Percentiles rank a stretch among this genome's conserved stretches.
phyloP scores from a whole-genome alignment of 768 basidiomycete species.

The Agaricus blazei region DNA sequence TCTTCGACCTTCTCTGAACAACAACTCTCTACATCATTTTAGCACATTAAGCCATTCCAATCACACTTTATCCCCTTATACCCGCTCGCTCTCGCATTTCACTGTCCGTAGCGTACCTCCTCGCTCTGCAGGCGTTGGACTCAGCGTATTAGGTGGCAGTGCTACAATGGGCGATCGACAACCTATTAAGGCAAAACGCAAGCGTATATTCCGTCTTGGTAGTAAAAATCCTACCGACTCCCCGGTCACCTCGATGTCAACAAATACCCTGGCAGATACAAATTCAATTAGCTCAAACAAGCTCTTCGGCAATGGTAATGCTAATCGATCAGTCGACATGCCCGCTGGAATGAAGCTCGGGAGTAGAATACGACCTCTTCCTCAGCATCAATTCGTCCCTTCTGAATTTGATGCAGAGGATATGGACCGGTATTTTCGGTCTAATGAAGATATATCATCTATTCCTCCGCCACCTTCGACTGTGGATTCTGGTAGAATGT shows the following conservation, averaged over 20 bases:
- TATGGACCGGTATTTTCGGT: slow-evolving; percentile 71
- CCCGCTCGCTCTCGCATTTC: slow-evolving; percentile 84
- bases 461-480: not conserved
- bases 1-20: slow-evolving; percentile 59
- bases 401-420: slow-evolving; percentile 61
- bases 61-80: slow-evolving; percentile 93
- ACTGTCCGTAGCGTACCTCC: slow-evolving; percentile 88
- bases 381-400: slow-evolving; percentile 22
- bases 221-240: slow-evolving; percentile 23
- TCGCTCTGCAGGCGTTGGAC: slow-evolving; percentile 20
- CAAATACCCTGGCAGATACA: not conserved
- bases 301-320: not conserved
- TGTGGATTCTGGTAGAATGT: not conserved
- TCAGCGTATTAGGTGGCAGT: slow-evolving; percentile 25
- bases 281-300: not conserved
- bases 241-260: slow-evolving; percentile 11
- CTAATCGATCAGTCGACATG: not conserved
- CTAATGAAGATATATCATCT: slow-evolving; percentile 15
- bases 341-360: not conserved
- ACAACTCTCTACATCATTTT: slow-evolving; percentile 78
- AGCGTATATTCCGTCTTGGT: slow-evolving; percentile 65
- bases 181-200: slow-evolving; percentile 69
- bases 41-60: slow-evolving; percentile 84
- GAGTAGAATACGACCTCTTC: slow-evolving; percentile 8
- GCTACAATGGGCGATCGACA: slow-evolving; percentile 33